Conservation (phyloP, 495 filamentous ascomycete genomes). For the Staphylotrichum longicolle region DNA sequence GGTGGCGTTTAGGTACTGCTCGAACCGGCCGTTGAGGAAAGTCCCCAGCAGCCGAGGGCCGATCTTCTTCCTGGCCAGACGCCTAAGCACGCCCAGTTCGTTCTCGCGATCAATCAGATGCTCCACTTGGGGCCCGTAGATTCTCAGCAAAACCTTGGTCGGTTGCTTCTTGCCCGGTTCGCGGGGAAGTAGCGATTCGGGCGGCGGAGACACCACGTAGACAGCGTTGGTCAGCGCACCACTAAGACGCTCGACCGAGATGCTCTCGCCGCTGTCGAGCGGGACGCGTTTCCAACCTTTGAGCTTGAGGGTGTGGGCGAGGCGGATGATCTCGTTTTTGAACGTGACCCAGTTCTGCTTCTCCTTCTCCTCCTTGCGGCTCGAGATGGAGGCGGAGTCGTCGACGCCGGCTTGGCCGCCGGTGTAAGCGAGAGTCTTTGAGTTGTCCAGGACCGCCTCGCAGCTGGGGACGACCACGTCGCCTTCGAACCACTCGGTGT, state of each 20-base stretch:
- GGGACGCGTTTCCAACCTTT: slow-evolving; percentile 87
- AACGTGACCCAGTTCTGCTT: slow-evolving; percentile 73
- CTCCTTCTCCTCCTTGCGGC: slow-evolving; percentile 57
- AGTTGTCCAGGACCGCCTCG: slow-evolving; percentile 80
- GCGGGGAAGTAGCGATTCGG: slow-evolving; percentile 45
- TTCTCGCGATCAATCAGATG: slow-evolving; percentile 92
- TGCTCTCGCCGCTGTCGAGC: slow-evolving; percentile 59
- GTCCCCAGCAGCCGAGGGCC: slow-evolving; percentile 91
- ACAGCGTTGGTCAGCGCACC: slow-evolving; percentile 95
- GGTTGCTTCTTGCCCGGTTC: slow-evolving; percentile 43
- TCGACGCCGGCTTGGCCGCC: slow-evolving; percentile 56
- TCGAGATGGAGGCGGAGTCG: slow-evolving; percentile 41
- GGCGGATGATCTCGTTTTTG: slow-evolving; percentile 84
- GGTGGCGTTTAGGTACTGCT: slow-evolving; percentile 82
- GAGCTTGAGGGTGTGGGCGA: slow-evolving; percentile 83
- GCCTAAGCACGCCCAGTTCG: slow-evolving; percentile 81
- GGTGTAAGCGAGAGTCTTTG: slow-evolving; percentile 75
- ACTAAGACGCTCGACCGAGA: slow-evolving; percentile 81
- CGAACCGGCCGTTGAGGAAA: slow-evolving; percentile 94
- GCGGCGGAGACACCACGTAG: slow-evolving; percentile 85
- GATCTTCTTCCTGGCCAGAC: slow-evolving; percentile 86
- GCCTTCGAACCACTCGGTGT: slow-evolving; percentile 74
- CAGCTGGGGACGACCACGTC: slow-evolving; percentile 72
- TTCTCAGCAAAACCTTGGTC: slow-evolving; percentile 77
- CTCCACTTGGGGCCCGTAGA: slow-evolving; percentile 94